Percentiles rank a stretch among this genome's conserved stretches.
phyloP scores from a whole-genome alignment of 1,139 yeast species.

The Zygosaccharomyces pseudobailii region DNA sequence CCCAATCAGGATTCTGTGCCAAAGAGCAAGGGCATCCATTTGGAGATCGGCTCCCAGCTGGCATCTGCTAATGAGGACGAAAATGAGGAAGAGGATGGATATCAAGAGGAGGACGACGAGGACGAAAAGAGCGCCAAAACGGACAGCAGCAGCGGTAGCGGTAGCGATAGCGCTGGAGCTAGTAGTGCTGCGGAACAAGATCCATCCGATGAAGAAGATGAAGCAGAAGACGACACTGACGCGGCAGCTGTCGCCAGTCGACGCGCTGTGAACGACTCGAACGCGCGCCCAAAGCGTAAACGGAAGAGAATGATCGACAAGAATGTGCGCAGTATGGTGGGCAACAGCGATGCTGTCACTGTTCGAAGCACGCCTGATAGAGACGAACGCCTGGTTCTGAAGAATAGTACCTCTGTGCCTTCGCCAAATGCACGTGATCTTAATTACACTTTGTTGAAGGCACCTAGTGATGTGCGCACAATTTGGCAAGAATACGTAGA shows the following conservation, averaged over 20 bases:
- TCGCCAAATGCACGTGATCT: constrained; percentile 11
- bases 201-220: constrained; percentile 20
- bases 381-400: constrained; percentile 3
- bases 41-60: constrained; percentile 9
- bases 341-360: not conserved
- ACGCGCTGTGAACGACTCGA: not conserved
- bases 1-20: not conserved
- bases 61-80: constrained; percentile 7
- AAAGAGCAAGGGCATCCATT: constrained; percentile 4
- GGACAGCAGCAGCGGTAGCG: constrained; percentile 3
- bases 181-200: constrained; percentile 11
- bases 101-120: constrained; percentile 32
- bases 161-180: constrained; percentile 7
- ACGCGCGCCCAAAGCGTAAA: not conserved
- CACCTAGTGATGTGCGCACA: constrained; percentile 34
- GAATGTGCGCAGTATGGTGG: not conserved
- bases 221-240: constrained; percentile 15
- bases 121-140: constrained; percentile 9
- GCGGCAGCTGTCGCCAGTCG: not conserved
- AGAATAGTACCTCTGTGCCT: constrained; percentile 2
- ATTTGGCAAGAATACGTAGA: constrained; percentile 36
- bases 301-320: constrained; percentile 1
- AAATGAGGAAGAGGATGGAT: constrained; percentile 25
- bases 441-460: constrained; percentile 31
- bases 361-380: not conserved